These are phyloP conservation scores for Petunia secreta DNA, from an alignment of 257 asterid genomes.

Conservation along the genomic window DNA sequence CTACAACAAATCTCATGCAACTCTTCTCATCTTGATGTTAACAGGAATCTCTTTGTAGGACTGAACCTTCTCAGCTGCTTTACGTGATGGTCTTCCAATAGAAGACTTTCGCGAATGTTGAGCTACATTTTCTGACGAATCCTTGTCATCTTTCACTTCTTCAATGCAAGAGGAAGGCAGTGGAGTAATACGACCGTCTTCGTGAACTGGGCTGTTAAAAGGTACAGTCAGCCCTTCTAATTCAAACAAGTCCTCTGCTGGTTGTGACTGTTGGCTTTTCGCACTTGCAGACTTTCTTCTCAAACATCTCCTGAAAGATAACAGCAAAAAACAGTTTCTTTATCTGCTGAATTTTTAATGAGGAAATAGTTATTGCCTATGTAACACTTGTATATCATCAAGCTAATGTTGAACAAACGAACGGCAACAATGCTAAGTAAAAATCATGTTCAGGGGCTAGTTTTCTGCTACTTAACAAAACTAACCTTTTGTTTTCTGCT, in stretches of 20 bases:
- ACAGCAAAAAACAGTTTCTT: neutral
- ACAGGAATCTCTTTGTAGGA: constrained; percentile 83
- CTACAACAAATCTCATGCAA: constrained; percentile 29
- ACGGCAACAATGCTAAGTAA: neutral
- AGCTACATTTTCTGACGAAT: constrained; percentile 29
- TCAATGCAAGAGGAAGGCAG: constrained; percentile 18
- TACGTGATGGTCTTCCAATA: constrained; percentile 62
- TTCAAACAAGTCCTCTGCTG: constrained; percentile 54
- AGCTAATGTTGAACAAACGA: neutral
- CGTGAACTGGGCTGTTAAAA: constrained; percentile 32
- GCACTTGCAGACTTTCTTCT: constrained; percentile 62
- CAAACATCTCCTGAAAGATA: constrained; percentile 57
- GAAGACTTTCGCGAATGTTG: constrained; percentile 53
- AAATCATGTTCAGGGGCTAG: neutral
- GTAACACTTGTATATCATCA: neutral
- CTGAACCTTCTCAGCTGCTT: constrained; percentile 72
- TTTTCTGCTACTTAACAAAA: neutral
- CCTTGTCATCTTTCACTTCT: constrained; percentile 27
- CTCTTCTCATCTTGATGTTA: constrained; percentile 75
- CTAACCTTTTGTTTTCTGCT: constrained; percentile 69
- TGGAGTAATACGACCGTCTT: constrained; percentile 24
- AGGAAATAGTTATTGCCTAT: neutral
- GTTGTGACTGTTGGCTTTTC: constrained; percentile 46
- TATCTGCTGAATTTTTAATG: no score
- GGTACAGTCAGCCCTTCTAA: constrained; percentile 43